phyloP scores from a whole-genome alignment of 306 rosid species.

The Aeschynomene evenia region DNA sequence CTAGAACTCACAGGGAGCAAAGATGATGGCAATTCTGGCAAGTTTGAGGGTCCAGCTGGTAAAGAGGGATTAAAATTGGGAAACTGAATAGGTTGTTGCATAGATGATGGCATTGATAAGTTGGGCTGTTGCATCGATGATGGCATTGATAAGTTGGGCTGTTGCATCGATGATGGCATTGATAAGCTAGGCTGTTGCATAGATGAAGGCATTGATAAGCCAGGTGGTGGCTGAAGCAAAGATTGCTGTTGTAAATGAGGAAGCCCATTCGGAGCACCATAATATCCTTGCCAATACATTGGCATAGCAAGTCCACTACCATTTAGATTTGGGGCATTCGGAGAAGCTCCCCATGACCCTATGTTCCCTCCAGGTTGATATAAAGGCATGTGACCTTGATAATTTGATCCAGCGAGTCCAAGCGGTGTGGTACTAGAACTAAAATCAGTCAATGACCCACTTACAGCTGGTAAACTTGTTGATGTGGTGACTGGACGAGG shows the following conservation, averaged over 20 bases:
- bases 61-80: constrained; percentile 59
- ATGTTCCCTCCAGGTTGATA: constrained; percentile 85
- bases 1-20: constrained; percentile 50
- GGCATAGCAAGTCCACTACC: constrained; percentile 81
- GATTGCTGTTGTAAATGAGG: constrained; percentile 84
- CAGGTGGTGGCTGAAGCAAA: constrained; percentile 83
- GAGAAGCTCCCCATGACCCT: constrained; percentile 83
- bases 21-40: constrained; percentile 60
- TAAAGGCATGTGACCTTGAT: constrained; percentile 74
- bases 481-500: constrained; percentile 58
- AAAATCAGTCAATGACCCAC: constrained; percentile 62
- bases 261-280: constrained; percentile 81
- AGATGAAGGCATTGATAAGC: constrained; percentile 40
- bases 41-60: constrained; percentile 54
- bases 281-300: constrained; percentile 96
- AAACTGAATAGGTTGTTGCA: constrained; percentile 84
- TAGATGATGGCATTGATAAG: constrained; percentile 74
- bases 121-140: too few species aligned
- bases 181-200: constrained; percentile 24
- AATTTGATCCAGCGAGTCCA: constrained; percentile 72
- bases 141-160: neutral
- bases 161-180: constrained; percentile 37
- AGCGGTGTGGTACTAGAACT: constrained; percentile 56
- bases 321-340: constrained; percentile 68
- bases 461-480: constrained; percentile 63